Conservation (phyloP, 2,329 filamentous ascomycete genomes). For the Xylariomycetidae sp. region DNA sequence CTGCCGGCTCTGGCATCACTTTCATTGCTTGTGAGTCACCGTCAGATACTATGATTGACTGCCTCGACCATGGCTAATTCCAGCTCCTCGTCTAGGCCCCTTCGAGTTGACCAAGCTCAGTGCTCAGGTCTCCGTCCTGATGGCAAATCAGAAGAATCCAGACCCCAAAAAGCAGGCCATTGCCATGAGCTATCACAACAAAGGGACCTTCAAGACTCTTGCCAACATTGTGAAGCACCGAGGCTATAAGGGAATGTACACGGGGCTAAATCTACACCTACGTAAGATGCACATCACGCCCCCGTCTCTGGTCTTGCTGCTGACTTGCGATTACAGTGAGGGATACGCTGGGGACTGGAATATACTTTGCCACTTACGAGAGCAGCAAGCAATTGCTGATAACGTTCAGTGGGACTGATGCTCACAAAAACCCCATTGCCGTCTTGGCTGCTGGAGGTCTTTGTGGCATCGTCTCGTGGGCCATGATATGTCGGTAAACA, state of each 20-base stretch:
- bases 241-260: conserved; percentile 69
- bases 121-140: conserved; percentile 75
- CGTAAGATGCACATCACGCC: conserved; percentile 41
- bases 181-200: conserved; percentile 67
- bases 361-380: conserved; percentile 88
- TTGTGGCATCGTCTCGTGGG: conserved; percentile 81
- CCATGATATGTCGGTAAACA: conserved; percentile 59
- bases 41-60: conserved; percentile 3
- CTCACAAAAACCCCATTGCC: conserved; percentile 71
- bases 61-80: conserved; percentile 9
- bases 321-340: conserved; percentile 48
- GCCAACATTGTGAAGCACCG: conserved; percentile 71
- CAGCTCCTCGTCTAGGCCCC: conserved; percentile 46
- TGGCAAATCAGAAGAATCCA: conserved; percentile 52
- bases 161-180: conserved; percentile 50
- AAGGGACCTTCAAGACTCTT: conserved; percentile 71
- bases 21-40: conserved; percentile 62
- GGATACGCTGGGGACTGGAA: conserved; percentile 75
- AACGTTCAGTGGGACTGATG: conserved; percentile 63
- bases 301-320: neutral
- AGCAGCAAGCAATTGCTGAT: conserved; percentile 77
- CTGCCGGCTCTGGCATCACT: conserved; percentile 73
- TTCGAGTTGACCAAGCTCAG: conserved; percentile 89
- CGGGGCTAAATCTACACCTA: conserved; percentile 72
- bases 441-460: conserved; percentile 73